A percentile compares a stretch with the other conserved stretches of the same genome.
These are phyloP conservation scores for Atalantia buxifolia DNA, from an alignment of 345 rosid species.

Conservation along the genomic window DNA sequence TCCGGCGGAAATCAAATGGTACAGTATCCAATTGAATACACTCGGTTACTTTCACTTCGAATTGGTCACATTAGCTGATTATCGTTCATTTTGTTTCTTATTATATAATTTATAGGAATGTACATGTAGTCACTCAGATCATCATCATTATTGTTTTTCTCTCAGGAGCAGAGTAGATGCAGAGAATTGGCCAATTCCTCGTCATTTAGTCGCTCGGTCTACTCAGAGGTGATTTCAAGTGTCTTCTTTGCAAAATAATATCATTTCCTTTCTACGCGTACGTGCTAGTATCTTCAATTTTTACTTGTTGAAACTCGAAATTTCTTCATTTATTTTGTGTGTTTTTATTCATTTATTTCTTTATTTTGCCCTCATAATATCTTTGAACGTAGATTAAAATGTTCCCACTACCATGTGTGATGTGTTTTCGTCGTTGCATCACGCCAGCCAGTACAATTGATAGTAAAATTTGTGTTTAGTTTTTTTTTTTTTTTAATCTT, in stretches of 20 bases:
- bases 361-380: background rate
- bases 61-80: background rate
- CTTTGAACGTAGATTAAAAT: background rate
- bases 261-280: too few relatives aligned
- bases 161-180: constrained; percentile 27
- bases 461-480: background rate
- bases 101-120: too few relatives aligned
- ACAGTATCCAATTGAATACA: background rate
- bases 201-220: constrained; percentile 48
- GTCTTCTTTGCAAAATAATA: background rate
- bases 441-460: background rate
- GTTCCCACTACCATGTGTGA: background rate
- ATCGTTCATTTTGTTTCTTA: background rate
- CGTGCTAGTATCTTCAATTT: background rate
- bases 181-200: constrained; percentile 47
- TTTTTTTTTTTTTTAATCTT: too few relatives aligned
- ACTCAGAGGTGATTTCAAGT: constrained; percentile 58
- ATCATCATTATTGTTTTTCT: too few relatives aligned
- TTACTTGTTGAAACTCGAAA: background rate
- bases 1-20: constrained; percentile 7
- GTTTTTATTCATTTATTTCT: too few relatives aligned
- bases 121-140: background rate
- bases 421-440: background rate
- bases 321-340: too few relatives aligned
- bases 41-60: background rate